Conservation (phyloP, 768 basidiomycete species). For the Kwoniella mangroviensis region DNA sequence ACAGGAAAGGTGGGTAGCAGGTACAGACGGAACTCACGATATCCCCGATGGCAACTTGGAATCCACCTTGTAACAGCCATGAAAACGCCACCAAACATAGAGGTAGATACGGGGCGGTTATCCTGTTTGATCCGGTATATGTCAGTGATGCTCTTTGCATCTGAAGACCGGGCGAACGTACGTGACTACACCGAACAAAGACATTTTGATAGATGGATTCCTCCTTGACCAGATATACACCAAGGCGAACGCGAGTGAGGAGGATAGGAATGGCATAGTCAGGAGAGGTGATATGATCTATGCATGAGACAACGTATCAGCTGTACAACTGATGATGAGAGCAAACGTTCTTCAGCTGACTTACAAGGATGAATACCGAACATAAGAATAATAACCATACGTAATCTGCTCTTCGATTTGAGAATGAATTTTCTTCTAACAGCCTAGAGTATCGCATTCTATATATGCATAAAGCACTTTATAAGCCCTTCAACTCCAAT, state of each 20-base stretch:
- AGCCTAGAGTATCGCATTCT: slow-evolving; percentile 97
- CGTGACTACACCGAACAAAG: slow-evolving; percentile 90
- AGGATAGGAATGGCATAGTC: slow-evolving; percentile 90
- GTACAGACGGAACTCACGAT: slow-evolving; percentile 33
- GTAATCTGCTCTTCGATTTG: slow-evolving; percentile 88
- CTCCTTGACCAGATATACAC: slow-evolving; percentile 97
- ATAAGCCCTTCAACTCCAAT: too few species aligned
- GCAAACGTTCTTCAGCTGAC: too few species aligned
- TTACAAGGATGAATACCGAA: slow-evolving; percentile 80
- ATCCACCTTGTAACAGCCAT: slow-evolving; percentile 56
- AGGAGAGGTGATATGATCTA: slow-evolving; percentile 83
- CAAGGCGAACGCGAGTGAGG: slow-evolving; percentile 88
- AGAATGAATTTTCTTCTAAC: slow-evolving; percentile 95
- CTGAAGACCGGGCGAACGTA: too few species aligned
- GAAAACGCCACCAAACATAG: slow-evolving; percentile 86
- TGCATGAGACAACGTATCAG: background rate
- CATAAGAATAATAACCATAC: slow-evolving; percentile 90
- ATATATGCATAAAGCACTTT: too few species aligned
- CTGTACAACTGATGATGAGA: background rate
- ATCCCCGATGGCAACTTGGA: slow-evolving; percentile 51
- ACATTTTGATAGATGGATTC: slow-evolving; percentile 93
- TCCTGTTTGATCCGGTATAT: too few species aligned
- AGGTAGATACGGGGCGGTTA: slow-evolving; percentile 93
- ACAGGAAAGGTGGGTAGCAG: background rate
- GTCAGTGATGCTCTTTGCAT: too few species aligned